Base-by-base conservation (phyloP, 345 rosid genomes). In the Salix arbutifolia region DNA sequence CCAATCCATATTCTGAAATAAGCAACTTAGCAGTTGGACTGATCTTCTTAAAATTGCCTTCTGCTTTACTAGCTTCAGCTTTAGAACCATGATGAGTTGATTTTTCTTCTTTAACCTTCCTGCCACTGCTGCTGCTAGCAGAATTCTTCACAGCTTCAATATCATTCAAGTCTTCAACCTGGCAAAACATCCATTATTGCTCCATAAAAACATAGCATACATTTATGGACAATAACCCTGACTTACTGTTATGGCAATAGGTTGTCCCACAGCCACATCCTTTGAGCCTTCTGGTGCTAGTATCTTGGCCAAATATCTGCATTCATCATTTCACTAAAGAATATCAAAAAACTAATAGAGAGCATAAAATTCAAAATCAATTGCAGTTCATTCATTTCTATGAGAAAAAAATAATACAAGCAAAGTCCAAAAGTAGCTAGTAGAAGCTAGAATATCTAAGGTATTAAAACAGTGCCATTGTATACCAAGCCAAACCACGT, bases 21-120 rank as follows among this genome's bases (percentile, higher is more conserved):
- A 95, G 89, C 78, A 89, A 62, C 78, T 90, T 95, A 65, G 99
- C 97, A 25, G 99, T 82, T 72, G 99, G 97, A 75, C 97, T 95
- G 79, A 95, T 91, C 90, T 87, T 95, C 64, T 90, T 86, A 86
- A 93, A 87, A 37, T 81, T 83, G 58, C 78, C 70, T 76, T 81
- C 87, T 72, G 65, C 83, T 56, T 42, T 87, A 56, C 40, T 70
- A 74, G 83, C 78, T 77, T 84, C 89, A 76, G 64, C 74, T 82
- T 86, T 80, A 2, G 86, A 81, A 69, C 76, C 90, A 52, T 84
- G 81, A 79, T 82, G 89, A 48, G 58, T 76, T 56, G 85, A 67
- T 79, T 84, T 83, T 74, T 83, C 89, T 81, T 79, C 85, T 76
- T 87, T 84, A 72, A 73, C 86, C 71, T 67, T 81, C 66, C 82